Percentiles rank a stretch among this genome's conserved stretches.
phyloP scores from a whole-genome alignment of 495 filamentous ascomycete species.

The Acidomyces sp. region DNA sequence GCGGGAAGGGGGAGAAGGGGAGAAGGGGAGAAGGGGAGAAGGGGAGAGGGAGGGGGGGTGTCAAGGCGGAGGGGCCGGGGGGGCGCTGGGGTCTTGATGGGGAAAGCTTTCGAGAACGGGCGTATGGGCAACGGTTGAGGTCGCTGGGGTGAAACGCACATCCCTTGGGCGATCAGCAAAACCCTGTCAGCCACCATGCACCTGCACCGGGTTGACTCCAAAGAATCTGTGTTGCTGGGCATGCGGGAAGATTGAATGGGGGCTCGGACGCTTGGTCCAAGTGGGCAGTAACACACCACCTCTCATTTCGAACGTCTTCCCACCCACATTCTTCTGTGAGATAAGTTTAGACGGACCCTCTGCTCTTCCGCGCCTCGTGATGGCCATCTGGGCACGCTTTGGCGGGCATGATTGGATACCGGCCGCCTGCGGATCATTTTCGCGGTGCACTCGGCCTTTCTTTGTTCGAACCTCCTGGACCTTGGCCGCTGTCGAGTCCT shows the following conservation, averaged over 20 bases:
- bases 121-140: too few relatives aligned
- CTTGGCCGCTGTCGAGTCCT: neutral
- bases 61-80: too few relatives aligned
- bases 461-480: neutral
- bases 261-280: too few relatives aligned
- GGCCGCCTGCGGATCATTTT: neutral
- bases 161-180: slow-evolving; percentile 8
- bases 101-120: too few relatives aligned
- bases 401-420: neutral
- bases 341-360: neutral
- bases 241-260: neutral
- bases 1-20: too few relatives aligned
- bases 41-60: too few relatives aligned
- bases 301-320: neutral
- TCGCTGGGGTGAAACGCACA: slow-evolving; percentile 1
- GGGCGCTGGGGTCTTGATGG: too few relatives aligned
- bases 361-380: neutral
- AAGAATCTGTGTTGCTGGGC: slow-evolving; percentile 1
- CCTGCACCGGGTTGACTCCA: slow-evolving; percentile 3
- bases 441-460: neutral
- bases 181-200: slow-evolving; percentile 11
- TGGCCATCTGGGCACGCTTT: neutral
- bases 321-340: neutral
- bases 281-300: neutral
- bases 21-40: too few relatives aligned